Evolutionary conservation across 1,284 basidiomycete genomes (phyloP).

Genomic region (Sparassis latifolia): DNA sequence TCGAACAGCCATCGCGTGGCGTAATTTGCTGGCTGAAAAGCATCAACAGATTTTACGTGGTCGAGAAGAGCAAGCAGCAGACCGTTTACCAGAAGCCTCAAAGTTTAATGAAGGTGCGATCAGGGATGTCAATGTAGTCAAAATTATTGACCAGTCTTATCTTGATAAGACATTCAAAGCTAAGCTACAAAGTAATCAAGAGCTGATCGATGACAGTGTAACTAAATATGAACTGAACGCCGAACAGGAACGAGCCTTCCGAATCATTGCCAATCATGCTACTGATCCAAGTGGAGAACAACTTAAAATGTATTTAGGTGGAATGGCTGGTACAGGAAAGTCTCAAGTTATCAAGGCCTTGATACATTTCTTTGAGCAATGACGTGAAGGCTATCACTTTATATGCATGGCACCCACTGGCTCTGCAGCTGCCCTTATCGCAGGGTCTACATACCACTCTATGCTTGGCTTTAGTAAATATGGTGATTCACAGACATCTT

Average conservation of each 20-base stretch:
- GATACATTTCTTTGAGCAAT: constrained; percentile 21
- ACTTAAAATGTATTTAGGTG: constrained; percentile 31
- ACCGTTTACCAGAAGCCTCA: no score
- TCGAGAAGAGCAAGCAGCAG: no score
- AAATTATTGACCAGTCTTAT: no score
- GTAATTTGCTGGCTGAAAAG: no score
- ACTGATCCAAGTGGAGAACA: constrained; percentile 10
- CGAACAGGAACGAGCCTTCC: constrained; percentile 29
- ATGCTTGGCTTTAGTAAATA: constrained; percentile 21
- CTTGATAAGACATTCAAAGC: no score
- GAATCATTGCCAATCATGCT: constrained; percentile 27
- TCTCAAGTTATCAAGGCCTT: constrained; percentile 34
- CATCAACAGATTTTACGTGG: no score
- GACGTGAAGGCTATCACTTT: constrained; percentile 22
- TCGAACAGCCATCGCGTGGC: no score
- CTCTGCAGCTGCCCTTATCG: constrained; percentile 28
- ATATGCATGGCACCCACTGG: constrained; percentile 32
- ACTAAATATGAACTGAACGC: constrained; percentile 16
- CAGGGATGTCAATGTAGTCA: no score
- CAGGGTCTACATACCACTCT: constrained; percentile 34
- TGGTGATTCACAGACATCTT: neutral
- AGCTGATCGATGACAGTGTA: no score
- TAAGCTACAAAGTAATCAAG: no score
- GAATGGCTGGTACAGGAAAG: constrained; percentile 36
- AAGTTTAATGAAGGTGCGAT: no score